Evolutionary conservation across 768 basidiomycete genomes (phyloP).

Genomic region (Amanita rimosa): DNA sequence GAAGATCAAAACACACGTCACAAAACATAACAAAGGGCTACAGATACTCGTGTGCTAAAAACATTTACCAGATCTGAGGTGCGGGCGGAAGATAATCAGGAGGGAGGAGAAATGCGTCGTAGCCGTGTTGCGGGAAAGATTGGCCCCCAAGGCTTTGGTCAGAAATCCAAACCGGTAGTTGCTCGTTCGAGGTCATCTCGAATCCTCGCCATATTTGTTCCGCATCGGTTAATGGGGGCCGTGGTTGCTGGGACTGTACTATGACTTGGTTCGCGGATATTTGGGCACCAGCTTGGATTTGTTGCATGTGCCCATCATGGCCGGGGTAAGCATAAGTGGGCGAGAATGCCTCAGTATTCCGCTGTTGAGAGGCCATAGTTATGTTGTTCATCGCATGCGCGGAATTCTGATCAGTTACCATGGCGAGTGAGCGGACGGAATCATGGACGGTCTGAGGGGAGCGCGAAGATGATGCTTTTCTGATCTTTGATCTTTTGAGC

Average conservation of each 20-base stretch:
- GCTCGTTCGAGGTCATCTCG: conserved; percentile 60
- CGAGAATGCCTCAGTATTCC: conserved; percentile 39
- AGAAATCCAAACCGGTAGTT: conserved; percentile 78
- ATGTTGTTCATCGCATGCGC: conserved; percentile 8
- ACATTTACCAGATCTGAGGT: conserved; percentile 64
- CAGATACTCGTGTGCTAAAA: conserved; percentile 4
- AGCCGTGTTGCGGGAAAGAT: conserved; percentile 69
- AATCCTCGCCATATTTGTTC: conserved; percentile 73
- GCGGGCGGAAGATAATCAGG: conserved; percentile 60
- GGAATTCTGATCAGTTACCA: conserved; percentile 21
- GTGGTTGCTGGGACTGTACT: conserved; percentile 11
- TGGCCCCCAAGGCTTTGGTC: conserved; percentile 73
- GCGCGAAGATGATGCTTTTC: conserved; percentile 43
- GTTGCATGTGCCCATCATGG: conserved; percentile 18
- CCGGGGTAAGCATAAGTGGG: conserved; percentile 40
- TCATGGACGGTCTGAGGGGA: conserved; percentile 54
- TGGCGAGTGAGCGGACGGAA: conserved; percentile 33
- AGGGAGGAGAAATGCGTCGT: conserved; percentile 78
- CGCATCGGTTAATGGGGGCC: conserved; percentile 27
- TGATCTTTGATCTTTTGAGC: conserved; percentile 66
- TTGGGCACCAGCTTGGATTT: conserved; percentile 9
- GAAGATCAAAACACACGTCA: neutral
- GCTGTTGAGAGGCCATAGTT: conserved; percentile 17
- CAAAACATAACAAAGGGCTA: conserved; percentile 2
- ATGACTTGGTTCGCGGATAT: conserved; percentile 18